Evolutionary conservation across 495 filamentous ascomycete genomes (phyloP).

Genomic region (Aspergillus sclerotiicarbonarius): DNA sequence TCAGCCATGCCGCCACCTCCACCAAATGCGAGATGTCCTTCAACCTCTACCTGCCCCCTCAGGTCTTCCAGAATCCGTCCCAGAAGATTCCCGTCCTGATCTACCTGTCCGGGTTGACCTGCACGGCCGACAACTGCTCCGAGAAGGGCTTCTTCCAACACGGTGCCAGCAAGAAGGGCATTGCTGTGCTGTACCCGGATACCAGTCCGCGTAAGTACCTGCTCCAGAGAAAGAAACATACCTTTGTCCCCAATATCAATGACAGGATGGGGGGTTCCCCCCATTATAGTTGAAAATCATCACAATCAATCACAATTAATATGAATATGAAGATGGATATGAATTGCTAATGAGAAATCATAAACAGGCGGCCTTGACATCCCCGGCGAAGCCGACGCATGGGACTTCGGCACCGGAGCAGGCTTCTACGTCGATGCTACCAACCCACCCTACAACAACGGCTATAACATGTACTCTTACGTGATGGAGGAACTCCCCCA

Average conservation of each 20-base stretch:
- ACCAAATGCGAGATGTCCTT: slow-evolving; percentile 64
- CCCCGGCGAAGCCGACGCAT: slow-evolving; percentile 75
- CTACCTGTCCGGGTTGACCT: slow-evolving; percentile 92
- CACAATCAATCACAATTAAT: no score
- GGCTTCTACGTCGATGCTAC: slow-evolving; percentile 96
- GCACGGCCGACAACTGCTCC: slow-evolving; percentile 90
- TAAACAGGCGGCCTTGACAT: slow-evolving; percentile 71
- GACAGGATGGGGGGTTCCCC: background rate
- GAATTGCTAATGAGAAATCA: no score
- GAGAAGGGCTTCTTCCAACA: slow-evolving; percentile 95
- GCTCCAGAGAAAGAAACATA: background rate
- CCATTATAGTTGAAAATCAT: no score
- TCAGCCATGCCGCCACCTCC: slow-evolving; percentile 73
- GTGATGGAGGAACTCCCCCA: slow-evolving; percentile 76
- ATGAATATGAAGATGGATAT: no score
- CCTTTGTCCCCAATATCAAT: background rate
- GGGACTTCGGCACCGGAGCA: slow-evolving; percentile 87
- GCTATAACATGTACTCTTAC: slow-evolving; percentile 94
- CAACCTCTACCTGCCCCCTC: slow-evolving; percentile 66
- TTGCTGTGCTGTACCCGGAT: slow-evolving; percentile 91
- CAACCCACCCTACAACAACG: slow-evolving; percentile 61
- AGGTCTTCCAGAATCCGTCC: slow-evolving; percentile 38
- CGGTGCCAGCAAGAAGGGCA: slow-evolving; percentile 68
- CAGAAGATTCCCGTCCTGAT: slow-evolving; percentile 80
- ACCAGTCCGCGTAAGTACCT: slow-evolving; percentile 74